Conservation (phyloP, 148 eudicot species). For the Limonium bicolor region DNA sequence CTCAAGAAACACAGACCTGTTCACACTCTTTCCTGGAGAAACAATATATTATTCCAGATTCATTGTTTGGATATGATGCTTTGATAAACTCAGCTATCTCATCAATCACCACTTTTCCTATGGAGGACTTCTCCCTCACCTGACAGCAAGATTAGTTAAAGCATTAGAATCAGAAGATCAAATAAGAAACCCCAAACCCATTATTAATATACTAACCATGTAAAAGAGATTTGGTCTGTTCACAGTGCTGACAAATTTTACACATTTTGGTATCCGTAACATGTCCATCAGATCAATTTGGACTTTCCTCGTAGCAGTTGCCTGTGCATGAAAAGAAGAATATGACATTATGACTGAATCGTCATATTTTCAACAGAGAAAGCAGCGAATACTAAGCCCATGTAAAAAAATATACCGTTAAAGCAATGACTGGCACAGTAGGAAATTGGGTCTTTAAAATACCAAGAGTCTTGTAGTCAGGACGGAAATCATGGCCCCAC, state of each 20-base stretch:
- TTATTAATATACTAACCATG: slow-evolving; percentile 32
- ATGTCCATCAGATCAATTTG: slow-evolving; percentile 89
- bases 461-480: slow-evolving; percentile 95
- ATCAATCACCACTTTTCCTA: slow-evolving; percentile 67
- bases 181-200: neutral
- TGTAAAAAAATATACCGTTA: slow-evolving; percentile 62
- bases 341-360: neutral
- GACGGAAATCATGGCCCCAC: slow-evolving; percentile 99
- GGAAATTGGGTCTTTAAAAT: slow-evolving; percentile 98
- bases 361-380: neutral
- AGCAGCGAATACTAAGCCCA: too few relatives aligned
- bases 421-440: slow-evolving; percentile 77
- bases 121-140: slow-evolving; percentile 95
- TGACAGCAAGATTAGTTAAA: slow-evolving; percentile 10
- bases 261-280: slow-evolving; percentile 74
- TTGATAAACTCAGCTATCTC: slow-evolving; percentile 75
- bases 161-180: slow-evolving; percentile 5
- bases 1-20: slow-evolving; percentile 34
- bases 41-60: slow-evolving; percentile 97
- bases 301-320: slow-evolving; percentile 96
- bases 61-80: slow-evolving; percentile 72
- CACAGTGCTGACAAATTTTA: slow-evolving; percentile 85
- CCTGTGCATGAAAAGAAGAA: slow-evolving; percentile 21
- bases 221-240: slow-evolving; percentile 96
- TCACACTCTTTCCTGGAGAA: slow-evolving; percentile 98